Base-by-base conservation (phyloP, 805 yeast species). In the Kuraishia capsulata region DNA sequence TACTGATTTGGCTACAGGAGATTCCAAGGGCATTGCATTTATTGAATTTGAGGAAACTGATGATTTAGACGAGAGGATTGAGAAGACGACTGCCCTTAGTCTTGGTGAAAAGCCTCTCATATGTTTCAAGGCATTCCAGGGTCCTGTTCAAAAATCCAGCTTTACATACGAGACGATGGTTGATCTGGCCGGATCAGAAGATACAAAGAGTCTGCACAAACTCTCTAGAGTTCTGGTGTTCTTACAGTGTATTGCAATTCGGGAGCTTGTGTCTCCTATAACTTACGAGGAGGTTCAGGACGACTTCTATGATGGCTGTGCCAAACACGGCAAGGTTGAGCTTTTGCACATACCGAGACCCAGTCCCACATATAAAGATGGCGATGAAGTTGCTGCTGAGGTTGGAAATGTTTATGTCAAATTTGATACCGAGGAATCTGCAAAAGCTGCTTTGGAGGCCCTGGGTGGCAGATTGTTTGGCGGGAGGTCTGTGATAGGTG, bases 361-460 rank as follows among this genome's bases (percentile, higher is more conserved):
- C 0, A 43, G 54, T 14, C 49, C 52, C 2, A 63, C 60, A 31
- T 65, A 60, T 50, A 65, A 64, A 37, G 39, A 39, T 2, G 44
- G 47, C 13, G 26, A 44, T 11, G 57, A 70, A 52, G 67, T 74
- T 50, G 63, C 65, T 28, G 67, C 81, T 2, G 85, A 83, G 4
- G 67, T 79, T 35, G 96, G 96, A 0, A 80, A 75, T 44, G 67
- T 87, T 0, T 87, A 68, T 54, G 74, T 84, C 18, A 76, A 80
- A 54, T 88, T 82, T 56, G 67, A 64, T 1, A 61, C 63, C 10
- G 57, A 64, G 2, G 71, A 70, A 2, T 57, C 60, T 2, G 80
- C 95, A 1, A 53, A 61, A 4, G 54, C 57, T 6, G 94, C 92
- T 0, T 54, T 72, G 24, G 42, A 57, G 8, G 70, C 65, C 8